These are phyloP conservation scores for Ophiostoma ulmi DNA, from an alignment of 2,329 filamentous ascomycete genomes.

Conservation along the genomic window DNA sequence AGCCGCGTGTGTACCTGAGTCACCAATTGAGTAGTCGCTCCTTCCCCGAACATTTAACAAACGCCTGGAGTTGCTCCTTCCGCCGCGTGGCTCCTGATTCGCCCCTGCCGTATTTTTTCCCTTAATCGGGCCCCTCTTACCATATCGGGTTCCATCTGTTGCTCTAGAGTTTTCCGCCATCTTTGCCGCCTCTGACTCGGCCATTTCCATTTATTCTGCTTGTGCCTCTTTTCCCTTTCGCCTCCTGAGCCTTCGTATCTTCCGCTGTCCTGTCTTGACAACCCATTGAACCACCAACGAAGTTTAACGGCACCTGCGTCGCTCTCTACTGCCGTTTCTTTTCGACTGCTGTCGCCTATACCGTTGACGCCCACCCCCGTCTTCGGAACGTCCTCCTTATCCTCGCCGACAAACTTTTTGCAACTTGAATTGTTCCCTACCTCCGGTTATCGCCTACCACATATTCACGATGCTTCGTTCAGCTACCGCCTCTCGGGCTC, in stretches of 20 bases:
- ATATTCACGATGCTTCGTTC: slow-evolving; percentile 43
- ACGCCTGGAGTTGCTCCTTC: slow-evolving; percentile 9
- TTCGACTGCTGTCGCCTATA: neutral
- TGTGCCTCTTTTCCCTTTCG: neutral
- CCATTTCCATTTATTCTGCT: neutral
- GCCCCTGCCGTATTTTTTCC: neutral
- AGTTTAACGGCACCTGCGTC: neutral
- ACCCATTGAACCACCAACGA: neutral
- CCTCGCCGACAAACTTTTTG: slow-evolving; percentile 4
- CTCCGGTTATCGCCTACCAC: neutral
- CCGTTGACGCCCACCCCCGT: slow-evolving; percentile 1
- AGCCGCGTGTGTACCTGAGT: neutral
- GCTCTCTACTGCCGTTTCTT: neutral
- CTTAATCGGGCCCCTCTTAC: neutral
- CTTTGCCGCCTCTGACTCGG: slow-evolving; percentile 15
- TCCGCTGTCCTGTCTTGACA: neutral
- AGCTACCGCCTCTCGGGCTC: slow-evolving; percentile 43
- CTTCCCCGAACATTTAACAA: neutral
- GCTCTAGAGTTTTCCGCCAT: slow-evolving; percentile 14
- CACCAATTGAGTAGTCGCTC: neutral
- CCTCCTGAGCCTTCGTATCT: neutral
- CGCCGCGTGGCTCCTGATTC: slow-evolving; percentile 14
- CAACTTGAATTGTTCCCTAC: neutral
- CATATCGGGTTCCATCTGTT: slow-evolving; percentile 9
- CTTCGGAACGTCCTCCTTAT: neutral